These are phyloP conservation scores for Saitozyma podzolica DNA, from an alignment of 768 basidiomycete genomes.

Conservation along the genomic window DNA sequence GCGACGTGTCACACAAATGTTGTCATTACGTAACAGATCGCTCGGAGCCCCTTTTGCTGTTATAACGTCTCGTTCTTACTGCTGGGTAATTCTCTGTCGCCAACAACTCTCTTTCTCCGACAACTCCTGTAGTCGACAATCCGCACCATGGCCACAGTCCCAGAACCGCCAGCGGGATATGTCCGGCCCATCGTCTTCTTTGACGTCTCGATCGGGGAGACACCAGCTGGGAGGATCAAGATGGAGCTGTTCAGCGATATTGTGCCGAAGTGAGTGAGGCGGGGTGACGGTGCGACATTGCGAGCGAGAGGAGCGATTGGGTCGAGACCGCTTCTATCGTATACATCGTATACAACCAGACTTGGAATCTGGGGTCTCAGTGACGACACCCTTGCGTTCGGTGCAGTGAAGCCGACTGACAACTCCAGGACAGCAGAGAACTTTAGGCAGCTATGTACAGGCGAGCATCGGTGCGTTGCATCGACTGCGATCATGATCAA, in stretches of 20 bases:
- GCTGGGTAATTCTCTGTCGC: too few species aligned
- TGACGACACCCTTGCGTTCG: background rate
- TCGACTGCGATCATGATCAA: background rate
- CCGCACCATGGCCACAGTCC: slow-evolving; percentile 1
- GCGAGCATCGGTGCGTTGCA: slow-evolving; percentile 74
- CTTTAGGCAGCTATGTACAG: slow-evolving; percentile 94
- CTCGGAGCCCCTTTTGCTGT: too few species aligned
- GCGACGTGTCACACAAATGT: too few species aligned
- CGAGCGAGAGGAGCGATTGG: background rate
- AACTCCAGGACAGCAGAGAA: slow-evolving; percentile 85
- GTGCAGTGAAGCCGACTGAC: too few species aligned
- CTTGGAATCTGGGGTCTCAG: background rate
- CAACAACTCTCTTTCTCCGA: too few species aligned
- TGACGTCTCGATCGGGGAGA: slow-evolving; percentile 95
- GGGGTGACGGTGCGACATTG: background rate
- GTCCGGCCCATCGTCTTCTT: slow-evolving; percentile 89
- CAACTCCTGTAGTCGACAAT: too few species aligned
- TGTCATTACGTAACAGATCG: too few species aligned
- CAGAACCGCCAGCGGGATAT: slow-evolving; percentile 44
- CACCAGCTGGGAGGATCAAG: slow-evolving; percentile 88
- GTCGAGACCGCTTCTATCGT: background rate
- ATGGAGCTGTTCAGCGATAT: slow-evolving; percentile 95
- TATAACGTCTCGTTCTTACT: too few species aligned
- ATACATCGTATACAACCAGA: background rate
- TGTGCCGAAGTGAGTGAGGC: slow-evolving; percentile 74